Evolutionary conservation across 2,329 filamentous ascomycete genomes (phyloP).

Genomic region (Neophaeococcomyces aloes): DNA sequence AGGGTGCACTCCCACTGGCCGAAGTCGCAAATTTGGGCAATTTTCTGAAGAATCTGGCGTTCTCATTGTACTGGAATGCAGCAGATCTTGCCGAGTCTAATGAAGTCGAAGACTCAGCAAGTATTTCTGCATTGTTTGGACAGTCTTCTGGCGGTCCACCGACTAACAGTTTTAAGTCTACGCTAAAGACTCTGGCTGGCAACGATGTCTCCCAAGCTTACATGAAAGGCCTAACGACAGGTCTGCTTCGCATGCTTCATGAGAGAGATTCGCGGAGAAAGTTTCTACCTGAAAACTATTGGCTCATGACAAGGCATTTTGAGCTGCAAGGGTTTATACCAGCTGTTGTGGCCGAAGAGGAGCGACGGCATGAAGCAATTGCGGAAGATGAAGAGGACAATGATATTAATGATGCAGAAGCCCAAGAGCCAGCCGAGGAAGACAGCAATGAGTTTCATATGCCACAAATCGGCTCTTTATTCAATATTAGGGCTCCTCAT

Average conservation of each 20-base stretch:
- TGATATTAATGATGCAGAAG: conserved; percentile 37
- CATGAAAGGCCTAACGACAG: conserved; percentile 68
- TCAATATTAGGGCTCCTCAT: conserved; percentile 19
- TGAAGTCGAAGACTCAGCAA: conserved; percentile 25
- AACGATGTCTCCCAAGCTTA: conserved; percentile 66
- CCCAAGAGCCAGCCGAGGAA: conserved; percentile 33
- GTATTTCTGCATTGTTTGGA: conserved; percentile 17
- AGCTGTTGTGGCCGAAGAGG: conserved; percentile 79
- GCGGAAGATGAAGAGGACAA: conserved; percentile 50
- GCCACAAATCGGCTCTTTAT: conserved; percentile 27
- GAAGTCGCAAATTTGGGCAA: conserved; percentile 65
- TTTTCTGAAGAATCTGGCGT: conserved; percentile 85
- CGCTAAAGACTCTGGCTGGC: conserved; percentile 44
- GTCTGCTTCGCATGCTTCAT: conserved; percentile 75
- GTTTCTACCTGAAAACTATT: conserved; percentile 75
- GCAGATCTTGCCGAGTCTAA: conserved; percentile 47
- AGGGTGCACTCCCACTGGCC: conserved; percentile 57
- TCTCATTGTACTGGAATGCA: conserved; percentile 76
- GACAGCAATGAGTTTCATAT: conserved; percentile 28
- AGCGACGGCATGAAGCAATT: conserved; percentile 59
- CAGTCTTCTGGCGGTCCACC: conserved; percentile 7
- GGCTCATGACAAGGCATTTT: conserved; percentile 83
- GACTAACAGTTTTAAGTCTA: conserved; percentile 25
- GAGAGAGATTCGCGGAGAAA: conserved; percentile 81
- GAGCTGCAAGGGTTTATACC: conserved; percentile 82